Evolutionary conservation across 1,139 yeast genomes (phyloP).

Genomic region (Hemisphaericaspora lyxosophila): DNA sequence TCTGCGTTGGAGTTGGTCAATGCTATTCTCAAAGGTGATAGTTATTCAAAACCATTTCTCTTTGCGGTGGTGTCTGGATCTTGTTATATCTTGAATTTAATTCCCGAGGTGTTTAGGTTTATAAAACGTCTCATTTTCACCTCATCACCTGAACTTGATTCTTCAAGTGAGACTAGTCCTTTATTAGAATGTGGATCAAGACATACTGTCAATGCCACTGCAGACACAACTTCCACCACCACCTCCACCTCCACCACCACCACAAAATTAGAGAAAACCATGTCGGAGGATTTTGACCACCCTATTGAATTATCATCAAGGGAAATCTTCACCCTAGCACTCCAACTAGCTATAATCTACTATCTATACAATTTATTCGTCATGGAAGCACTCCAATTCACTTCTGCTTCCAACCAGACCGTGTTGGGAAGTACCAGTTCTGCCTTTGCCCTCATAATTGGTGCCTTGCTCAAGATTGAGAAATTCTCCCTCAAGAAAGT

Average conservation of each 20-base stretch:
- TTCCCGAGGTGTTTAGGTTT: constrained; percentile 32
- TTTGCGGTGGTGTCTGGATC: constrained; percentile 49
- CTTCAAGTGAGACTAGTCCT: constrained; percentile 2
- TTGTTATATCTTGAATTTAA: constrained; percentile 43
- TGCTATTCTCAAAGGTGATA: constrained; percentile 46
- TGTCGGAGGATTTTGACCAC: constrained; percentile 10
- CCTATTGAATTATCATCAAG: constrained; percentile 21
- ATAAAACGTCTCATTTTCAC: background rate
- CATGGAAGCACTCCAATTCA: constrained; percentile 44
- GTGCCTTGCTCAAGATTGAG: constrained; percentile 41
- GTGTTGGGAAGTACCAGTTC: constrained; percentile 54
- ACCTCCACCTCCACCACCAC: constrained; percentile 1
- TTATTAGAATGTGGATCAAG: constrained; percentile 3
- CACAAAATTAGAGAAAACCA: constrained; percentile 7
- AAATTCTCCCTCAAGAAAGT: constrained; percentile 41
- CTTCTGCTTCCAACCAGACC: constrained; percentile 55
- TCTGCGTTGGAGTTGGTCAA: constrained; percentile 51
- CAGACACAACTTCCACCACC: constrained; percentile 1
- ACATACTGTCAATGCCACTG: background rate
- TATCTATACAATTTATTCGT: constrained; percentile 39
- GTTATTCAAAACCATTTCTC: constrained; percentile 48
- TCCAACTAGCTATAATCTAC: constrained; percentile 44
- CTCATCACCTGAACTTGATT: background rate
- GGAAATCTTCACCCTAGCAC: constrained; percentile 38
- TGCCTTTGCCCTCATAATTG: constrained; percentile 49